Evolutionary conservation across 495 filamentous ascomycete genomes (phyloP).

Genomic region (Penicillium mononematosum): DNA sequence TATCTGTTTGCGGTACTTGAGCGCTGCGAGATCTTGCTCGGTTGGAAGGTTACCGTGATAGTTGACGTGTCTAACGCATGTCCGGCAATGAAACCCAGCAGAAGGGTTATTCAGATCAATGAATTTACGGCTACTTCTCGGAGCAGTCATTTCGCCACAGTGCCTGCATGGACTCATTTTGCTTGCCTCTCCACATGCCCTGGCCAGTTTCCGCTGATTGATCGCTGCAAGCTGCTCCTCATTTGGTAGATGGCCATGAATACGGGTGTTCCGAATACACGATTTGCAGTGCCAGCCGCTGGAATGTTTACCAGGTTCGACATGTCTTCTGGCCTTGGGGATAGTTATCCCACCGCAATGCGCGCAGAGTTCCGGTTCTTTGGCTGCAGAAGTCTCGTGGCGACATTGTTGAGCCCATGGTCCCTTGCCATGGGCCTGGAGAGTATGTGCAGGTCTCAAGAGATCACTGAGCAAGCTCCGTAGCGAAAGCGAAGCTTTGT

Average conservation of each 20-base stretch:
- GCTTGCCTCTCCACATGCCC: background rate
- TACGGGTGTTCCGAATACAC: background rate
- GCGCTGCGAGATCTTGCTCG: constrained; percentile 2
- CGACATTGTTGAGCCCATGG: background rate
- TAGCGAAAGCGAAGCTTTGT: background rate
- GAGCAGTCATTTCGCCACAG: constrained; percentile 3
- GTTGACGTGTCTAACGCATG: constrained; percentile 3
- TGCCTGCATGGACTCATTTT: constrained; percentile 2
- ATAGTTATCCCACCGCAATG: constrained; percentile 4
- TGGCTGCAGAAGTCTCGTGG: background rate
- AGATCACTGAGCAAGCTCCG: background rate
- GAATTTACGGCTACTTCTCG: constrained; percentile 1
- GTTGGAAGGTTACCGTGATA: background rate
- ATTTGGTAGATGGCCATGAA: constrained; percentile 5
- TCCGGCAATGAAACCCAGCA: constrained; percentile 7
- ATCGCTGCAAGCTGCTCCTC: constrained; percentile 7
- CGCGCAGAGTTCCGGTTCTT: background rate
- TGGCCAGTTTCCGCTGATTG: background rate
- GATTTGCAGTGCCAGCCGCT: constrained; percentile 12
- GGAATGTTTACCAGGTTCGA: background rate
- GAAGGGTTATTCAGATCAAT: constrained; percentile 1
- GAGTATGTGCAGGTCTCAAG: background rate
- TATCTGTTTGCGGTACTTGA: background rate
- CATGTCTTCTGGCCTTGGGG: constrained; percentile 1
- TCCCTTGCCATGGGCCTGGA: background rate